phyloP scores from a whole-genome alignment of 306 rosid species.

The Quercus berberidifolia region DNA sequence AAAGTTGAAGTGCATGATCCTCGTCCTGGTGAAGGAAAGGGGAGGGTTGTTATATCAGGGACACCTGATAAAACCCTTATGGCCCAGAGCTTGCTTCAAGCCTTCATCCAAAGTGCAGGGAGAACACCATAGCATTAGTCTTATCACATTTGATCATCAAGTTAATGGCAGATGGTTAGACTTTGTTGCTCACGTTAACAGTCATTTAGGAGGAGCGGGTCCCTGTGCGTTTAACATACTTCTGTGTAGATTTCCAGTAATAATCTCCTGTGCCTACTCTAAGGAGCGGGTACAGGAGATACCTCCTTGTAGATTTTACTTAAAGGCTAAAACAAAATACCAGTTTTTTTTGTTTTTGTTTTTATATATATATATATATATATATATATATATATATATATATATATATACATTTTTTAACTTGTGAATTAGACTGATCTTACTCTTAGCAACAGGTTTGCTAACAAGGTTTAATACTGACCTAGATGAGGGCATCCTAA shows the following conservation, averaged over 20 bases:
- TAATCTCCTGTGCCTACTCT: too few species aligned
- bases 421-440: too few species aligned
- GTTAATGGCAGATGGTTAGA: not conserved
- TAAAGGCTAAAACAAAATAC: too few species aligned
- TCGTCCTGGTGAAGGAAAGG: slow-evolving; percentile 40
- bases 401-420: too few species aligned
- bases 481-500: too few species aligned
- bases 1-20: slow-evolving; percentile 55
- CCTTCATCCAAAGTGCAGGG: slow-evolving; percentile 47
- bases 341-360: too few species aligned
- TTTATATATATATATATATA: too few species aligned
- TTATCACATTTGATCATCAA: not conserved
- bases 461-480: too few species aligned
- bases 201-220: not conserved
- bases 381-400: too few species aligned
- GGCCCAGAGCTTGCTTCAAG: slow-evolving; percentile 70
- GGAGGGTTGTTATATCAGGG: slow-evolving; percentile 64
- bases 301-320: not conserved
- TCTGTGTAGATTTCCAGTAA: not conserved
- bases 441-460: too few species aligned
- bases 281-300: not conserved
- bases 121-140: slow-evolving; percentile 1
- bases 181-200: not conserved
- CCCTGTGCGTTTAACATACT: not conserved
- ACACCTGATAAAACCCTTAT: slow-evolving; percentile 64